Conservation (phyloP, 2,329 filamentous ascomycete species). For the Microcyclospora tardicrescens region DNA sequence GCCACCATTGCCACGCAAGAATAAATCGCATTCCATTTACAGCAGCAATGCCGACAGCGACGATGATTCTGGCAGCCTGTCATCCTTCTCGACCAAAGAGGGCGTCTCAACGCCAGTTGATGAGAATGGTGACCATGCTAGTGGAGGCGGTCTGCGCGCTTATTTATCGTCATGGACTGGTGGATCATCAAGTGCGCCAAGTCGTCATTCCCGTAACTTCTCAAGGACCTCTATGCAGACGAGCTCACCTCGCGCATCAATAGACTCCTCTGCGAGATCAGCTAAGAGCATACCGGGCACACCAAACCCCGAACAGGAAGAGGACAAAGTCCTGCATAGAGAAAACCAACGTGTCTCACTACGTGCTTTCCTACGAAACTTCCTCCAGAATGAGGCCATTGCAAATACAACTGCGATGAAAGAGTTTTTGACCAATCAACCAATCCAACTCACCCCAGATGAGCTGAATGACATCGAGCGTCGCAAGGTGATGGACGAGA, state of each 20-base stretch:
- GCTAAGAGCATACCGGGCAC: conserved; percentile 9
- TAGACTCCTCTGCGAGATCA: conserved; percentile 14
- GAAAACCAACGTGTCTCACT: conserved; percentile 87
- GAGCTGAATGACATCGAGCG: conserved; percentile 69
- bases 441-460: conserved; percentile 63
- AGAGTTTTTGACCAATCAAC: conserved; percentile 66
- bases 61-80: conserved; percentile 67
- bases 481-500: conserved; percentile 72
- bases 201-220: conserved; percentile 28
- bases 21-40: conserved; percentile 62
- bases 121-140: conserved; percentile 2
- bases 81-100: conserved; percentile 48
- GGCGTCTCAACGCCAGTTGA: conserved; percentile 6
- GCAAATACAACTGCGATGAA: conserved; percentile 70
- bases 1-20: conserved; percentile 79
- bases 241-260: conserved; percentile 20
- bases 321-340: conserved; percentile 50
- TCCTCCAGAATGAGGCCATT: conserved; percentile 73
- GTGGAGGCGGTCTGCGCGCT: conserved; percentile 28
- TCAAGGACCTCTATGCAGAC: conserved; percentile 26
- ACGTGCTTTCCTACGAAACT: conserved; percentile 74
- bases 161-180: conserved; percentile 27
- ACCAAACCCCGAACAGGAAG: conserved; percentile 6
- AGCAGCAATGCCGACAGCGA: conserved; percentile 46
- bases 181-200: conserved; percentile 11